Conservation (phyloP, 495 filamentous ascomycete species). For the Jackrogersella minutella region DNA sequence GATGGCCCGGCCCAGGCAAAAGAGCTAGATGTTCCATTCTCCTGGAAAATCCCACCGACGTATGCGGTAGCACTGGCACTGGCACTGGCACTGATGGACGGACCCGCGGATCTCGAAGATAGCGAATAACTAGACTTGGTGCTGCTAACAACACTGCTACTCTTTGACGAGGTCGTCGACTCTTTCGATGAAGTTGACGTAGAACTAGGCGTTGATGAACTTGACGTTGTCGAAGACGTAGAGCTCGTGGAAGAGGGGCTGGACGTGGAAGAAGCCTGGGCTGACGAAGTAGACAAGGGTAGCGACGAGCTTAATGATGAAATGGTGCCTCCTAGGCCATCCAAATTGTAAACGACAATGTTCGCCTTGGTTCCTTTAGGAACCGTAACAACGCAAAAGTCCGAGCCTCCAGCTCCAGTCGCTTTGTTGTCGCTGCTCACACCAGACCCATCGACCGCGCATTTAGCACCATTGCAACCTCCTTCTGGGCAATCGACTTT, state of each 20-base stretch:
- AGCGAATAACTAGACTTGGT: constrained; percentile 16
- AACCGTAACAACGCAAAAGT: constrained; percentile 82
- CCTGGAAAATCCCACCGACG: constrained; percentile 38
- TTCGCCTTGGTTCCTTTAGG: constrained; percentile 71
- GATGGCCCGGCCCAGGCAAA: constrained; percentile 16
- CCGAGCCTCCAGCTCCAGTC: constrained; percentile 72
- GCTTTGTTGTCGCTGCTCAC: constrained; percentile 67
- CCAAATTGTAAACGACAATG: constrained; percentile 66
- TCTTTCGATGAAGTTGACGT: constrained; percentile 13
- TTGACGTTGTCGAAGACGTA: constrained; percentile 31
- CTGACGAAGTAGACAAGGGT: constrained; percentile 29
- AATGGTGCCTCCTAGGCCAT: constrained; percentile 45
- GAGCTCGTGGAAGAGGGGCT: constrained; percentile 37
- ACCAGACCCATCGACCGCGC: constrained; percentile 67
- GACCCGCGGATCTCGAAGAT: constrained; percentile 21
- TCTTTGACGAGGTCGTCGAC: constrained; percentile 26
- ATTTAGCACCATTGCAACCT: constrained; percentile 77
- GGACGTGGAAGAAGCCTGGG: constrained; percentile 28
- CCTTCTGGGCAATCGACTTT: constrained; percentile 73
- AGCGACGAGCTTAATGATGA: constrained; percentile 27
- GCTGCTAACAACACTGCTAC: constrained; percentile 11
- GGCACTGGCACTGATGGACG: background rate
- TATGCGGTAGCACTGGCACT: background rate
- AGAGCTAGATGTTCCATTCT: constrained; percentile 33
- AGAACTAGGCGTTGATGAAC: constrained; percentile 9